Evolutionary conservation across 2,329 filamentous ascomycete species (phyloP), one percentile per base, ranked within the genome.

Genomic region (Curvularia sp.): DNA sequence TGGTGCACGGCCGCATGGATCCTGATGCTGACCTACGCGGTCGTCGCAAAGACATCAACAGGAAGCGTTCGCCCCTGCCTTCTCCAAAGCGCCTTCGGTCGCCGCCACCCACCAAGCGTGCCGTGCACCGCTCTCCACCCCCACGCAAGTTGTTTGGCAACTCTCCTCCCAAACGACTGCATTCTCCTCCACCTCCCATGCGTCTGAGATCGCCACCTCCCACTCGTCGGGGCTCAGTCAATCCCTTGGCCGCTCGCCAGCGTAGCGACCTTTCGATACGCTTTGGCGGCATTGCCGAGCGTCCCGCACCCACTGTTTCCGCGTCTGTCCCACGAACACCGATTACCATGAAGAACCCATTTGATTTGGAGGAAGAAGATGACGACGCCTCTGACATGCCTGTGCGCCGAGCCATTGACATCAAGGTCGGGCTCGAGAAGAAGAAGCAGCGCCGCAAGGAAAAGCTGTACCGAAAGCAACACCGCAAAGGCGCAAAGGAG

Each of bases 371-470:
- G 20, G 75, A 79, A 38, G 55, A 55, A 35, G 75, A 77, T 48
- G 76, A 71, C 12, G 75, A 72, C 10, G 70, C 74, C n/a, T 73
- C 73, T 5, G 76, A 77, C 38, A 80, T 87, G 42, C 92, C 95
- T 63, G 86, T 92, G 9, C 90, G 95, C 62, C 92, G 93, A n/a
- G 93, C 95, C 35, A 96, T 99, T 66, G 95, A 98, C 77, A 99
- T 97, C 78, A 96, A 97, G 77, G 67, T 76, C 22, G 95, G 95
- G 8, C 85, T 99, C 1, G 95, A 99, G 81, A 89, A 91, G 78
- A 98, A 97, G 81, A 89, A 93, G 26, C 91, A 95, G 80, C 89
- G 95, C 64, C 90, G 95, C 68, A 93, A 90, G 80, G 93, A 98
- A 78, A 97, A 97, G 78, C 90, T 93, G 71, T 89, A 91, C 75